Evolutionary conservation across 208 protist genomes (phyloP), one percentile per base, ranked within the genome.

Genomic region (Trypanosoma lewisi): DNA sequence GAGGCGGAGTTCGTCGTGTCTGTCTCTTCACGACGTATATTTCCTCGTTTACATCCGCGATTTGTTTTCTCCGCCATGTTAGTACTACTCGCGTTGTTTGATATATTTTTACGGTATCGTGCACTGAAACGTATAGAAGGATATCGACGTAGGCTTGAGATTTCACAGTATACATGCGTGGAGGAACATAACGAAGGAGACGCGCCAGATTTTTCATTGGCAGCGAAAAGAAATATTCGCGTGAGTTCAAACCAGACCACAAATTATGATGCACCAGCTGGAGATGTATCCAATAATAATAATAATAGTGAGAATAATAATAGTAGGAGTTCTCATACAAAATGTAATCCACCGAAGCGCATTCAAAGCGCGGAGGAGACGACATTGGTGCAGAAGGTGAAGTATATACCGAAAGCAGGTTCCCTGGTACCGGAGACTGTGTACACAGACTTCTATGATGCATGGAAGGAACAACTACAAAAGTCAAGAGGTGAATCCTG

Each of bases 401-500:
- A 16, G 27, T 21, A 33, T 23, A 14, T 47, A 34, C 36, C 39
- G 41, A 50, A 54, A 41, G n/a, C 50, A 7, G 27, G 58, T 28
- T 51, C 67, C 62, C 56, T 67, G 27, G 66, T 78, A 42, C 51
- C 71, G 51, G 72, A 77, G 54, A 75, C 70, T 44, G 73, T 66
- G 27, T 82, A 85, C 60, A 71, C 73, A 0, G 70, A 76, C 59
- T 55, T 85, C 45, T 66, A 66, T 51, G 68, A 74, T 48, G 62
- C 65, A 19, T 82, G 76, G 69, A 56, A 67, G 9, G 62, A 77
- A 50, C 73, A 86, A 45, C 66, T 86, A 27, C 71, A 80, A 34
- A 42, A 69, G 27, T 68, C 73, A 8, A 69, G 64, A 66, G 77
- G 77, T n/a, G 44, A 59, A 5, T 77, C 64, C 21, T 87, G 81